Evolutionary conservation across 495 filamentous ascomycete genomes (phyloP), one percentile per base, ranked within the genome.

Genomic region (Talaromyces nanjingensis): DNA sequence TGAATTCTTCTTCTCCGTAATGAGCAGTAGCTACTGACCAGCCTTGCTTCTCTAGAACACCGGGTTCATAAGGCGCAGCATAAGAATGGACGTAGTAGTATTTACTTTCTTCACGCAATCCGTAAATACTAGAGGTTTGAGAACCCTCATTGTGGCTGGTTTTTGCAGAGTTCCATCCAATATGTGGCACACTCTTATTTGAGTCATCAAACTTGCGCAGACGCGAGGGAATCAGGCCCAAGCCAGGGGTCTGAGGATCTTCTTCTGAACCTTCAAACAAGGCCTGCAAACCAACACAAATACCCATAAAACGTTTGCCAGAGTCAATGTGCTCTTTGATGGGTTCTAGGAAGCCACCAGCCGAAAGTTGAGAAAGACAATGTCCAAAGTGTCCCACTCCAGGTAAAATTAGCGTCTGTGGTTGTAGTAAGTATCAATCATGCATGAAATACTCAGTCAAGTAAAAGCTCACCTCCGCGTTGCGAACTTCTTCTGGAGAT

Each of bases 51-150:
- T 94, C 92, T 14, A 94, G 76, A 47, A 87, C 79, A 6, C 86
- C 91, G 63, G 84, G 76, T 59, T 73, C 74, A 71, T 97, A 92
- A 0, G 88, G 88, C 20, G 88, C 88, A 61, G 92, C 93, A 70
- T 96, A 98, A 1, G 91, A 92, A 76, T 98, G 94, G 37, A 98
- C 92, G 69, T 98, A 98, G 73, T 98, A 98, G 80, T 98, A 98
- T 73, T 98, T 97, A 74, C 91, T 96, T 67, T 78, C 78, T 4
- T 90, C 86, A 53, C 82, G 73, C 57, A 98, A 73, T 49, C 89
- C 93, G 72, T 90, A 97, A 39, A 97, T 79, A 56, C 76, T 83
- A 65, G 79, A 69, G 24, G 71, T 68, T 42, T 80, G 78, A 37
- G 79, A 77, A 37, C 74, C 76, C 31, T 73, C 75, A 0, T 73